phyloP scores from a whole-genome alignment of 2,329 filamentous ascomycete species.

The Beauveria australis region DNA sequence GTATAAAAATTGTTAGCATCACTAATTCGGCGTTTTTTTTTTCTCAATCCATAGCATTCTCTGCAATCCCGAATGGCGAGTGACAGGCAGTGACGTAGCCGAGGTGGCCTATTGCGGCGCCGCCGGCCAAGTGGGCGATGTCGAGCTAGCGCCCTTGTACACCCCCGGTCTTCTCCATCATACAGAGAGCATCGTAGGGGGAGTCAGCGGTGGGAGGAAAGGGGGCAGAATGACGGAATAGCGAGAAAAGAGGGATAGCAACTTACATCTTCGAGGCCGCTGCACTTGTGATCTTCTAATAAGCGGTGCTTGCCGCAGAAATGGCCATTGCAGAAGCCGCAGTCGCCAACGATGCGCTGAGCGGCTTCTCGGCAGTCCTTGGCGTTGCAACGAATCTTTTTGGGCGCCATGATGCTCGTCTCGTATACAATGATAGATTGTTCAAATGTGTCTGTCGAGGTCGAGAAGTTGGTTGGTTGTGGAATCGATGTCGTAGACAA shows the following conservation, averaged over 20 bases:
- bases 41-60: no score
- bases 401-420: slow-evolving; percentile 50
- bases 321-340: slow-evolving; percentile 86
- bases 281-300: slow-evolving; percentile 90
- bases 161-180: neutral
- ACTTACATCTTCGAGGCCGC: slow-evolving; percentile 77
- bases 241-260: neutral
- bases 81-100: slow-evolving; percentile 11
- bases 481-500: neutral
- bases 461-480: neutral
- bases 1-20: slow-evolving; percentile 14
- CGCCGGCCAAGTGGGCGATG: neutral
- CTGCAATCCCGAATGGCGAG: neutral
- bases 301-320: slow-evolving; percentile 94
- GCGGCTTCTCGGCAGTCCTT: slow-evolving; percentile 83
- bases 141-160: slow-evolving; percentile 5
- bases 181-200: neutral
- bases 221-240: no score
- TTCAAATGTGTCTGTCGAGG: neutral
- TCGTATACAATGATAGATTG: neutral
- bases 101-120: neutral
- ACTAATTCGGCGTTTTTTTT: neutral
- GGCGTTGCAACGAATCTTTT: slow-evolving; percentile 78
- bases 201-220: neutral
- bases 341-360: slow-evolving; percentile 92